Conservation (phyloP, 2,329 filamentous ascomycete genomes). For the Juglanconis juglandina region DNA sequence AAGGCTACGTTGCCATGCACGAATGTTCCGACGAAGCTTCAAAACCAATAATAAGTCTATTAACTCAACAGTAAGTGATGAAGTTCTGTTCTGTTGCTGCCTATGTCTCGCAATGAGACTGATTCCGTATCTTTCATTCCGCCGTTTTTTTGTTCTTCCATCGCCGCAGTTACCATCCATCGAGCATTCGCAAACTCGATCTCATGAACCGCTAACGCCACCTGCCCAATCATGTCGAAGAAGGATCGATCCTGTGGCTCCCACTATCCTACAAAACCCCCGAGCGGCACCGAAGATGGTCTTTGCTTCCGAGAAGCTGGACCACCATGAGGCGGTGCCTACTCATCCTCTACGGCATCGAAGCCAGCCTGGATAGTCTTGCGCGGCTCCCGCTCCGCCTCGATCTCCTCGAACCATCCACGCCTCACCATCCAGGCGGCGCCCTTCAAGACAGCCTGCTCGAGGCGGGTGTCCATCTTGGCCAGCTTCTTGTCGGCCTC, state of each 20-base stretch:
- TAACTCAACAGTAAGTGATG: too few species aligned
- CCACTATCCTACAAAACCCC: not conserved
- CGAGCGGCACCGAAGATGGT: not conserved
- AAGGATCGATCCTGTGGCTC: not conserved
- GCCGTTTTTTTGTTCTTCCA: too few species aligned
- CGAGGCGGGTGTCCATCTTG: conserved; percentile 23
- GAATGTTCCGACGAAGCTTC: not conserved
- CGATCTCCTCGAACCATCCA: conserved; percentile 18
- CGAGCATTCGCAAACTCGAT: too few species aligned
- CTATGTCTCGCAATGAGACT: too few species aligned
- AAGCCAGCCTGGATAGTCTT: not conserved
- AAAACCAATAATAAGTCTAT: not conserved
- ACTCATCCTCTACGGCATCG: not conserved
- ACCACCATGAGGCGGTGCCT: not conserved
- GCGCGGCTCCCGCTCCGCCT: not conserved
- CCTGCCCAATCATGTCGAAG: not conserved
- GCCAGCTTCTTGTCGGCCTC: not conserved
- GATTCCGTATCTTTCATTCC: too few species aligned
- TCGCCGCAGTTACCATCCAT: too few species aligned
- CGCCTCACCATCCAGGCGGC: conserved; percentile 22
- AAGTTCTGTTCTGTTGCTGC: too few species aligned
- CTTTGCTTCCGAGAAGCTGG: not conserved
- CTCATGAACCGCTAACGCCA: too few species aligned
- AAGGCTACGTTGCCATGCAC: too few species aligned
- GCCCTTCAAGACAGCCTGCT: conserved; percentile 17